These are phyloP conservation scores for Elsinoe necatrix DNA, from an alignment of 2,329 filamentous ascomycete species.

Conservation along the genomic window DNA sequence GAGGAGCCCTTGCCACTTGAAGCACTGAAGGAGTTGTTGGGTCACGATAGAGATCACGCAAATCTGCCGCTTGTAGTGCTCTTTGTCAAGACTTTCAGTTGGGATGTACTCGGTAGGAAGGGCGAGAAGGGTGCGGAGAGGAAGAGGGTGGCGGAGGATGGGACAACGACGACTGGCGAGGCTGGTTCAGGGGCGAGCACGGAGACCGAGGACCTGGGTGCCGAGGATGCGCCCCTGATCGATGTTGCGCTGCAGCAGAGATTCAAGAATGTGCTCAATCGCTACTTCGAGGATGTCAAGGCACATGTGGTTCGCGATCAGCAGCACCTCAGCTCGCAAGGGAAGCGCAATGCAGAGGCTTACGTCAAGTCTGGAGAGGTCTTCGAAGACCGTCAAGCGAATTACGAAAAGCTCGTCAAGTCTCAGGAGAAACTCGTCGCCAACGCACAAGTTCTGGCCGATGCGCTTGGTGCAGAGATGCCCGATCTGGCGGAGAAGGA, in stretches of 20 bases:
- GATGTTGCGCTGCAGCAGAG: constrained; percentile 70
- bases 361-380: constrained; percentile 98
- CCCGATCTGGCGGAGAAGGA: constrained; percentile 83
- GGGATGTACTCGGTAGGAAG: constrained; percentile 85
- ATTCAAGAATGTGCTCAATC: constrained; percentile 74
- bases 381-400: constrained; percentile 92
- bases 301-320: constrained; percentile 83
- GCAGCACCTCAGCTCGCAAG: constrained; percentile 76
- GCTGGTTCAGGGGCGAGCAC: constrained; percentile 45
- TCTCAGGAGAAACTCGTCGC: constrained; percentile 80
- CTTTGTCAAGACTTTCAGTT: constrained; percentile 92
- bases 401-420: constrained; percentile 90
- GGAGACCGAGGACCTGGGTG: constrained; percentile 40
- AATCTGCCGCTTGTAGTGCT: constrained; percentile 88
- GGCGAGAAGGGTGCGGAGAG: constrained; percentile 64
- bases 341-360: constrained; percentile 89
- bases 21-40: constrained; percentile 92
- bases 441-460: constrained; percentile 85
- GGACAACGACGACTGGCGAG: constrained; percentile 47
- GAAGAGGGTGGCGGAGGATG: constrained; percentile 76
- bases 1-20: constrained; percentile 91
- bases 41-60: constrained; percentile 83
- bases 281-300: constrained; percentile 92
- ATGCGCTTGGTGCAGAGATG: constrained; percentile 84
- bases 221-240: constrained; percentile 64